These are phyloP conservation scores for Cladosporium oxysporum DNA, from an alignment of 2,329 filamentous ascomycete species.

Conservation along the genomic window DNA sequence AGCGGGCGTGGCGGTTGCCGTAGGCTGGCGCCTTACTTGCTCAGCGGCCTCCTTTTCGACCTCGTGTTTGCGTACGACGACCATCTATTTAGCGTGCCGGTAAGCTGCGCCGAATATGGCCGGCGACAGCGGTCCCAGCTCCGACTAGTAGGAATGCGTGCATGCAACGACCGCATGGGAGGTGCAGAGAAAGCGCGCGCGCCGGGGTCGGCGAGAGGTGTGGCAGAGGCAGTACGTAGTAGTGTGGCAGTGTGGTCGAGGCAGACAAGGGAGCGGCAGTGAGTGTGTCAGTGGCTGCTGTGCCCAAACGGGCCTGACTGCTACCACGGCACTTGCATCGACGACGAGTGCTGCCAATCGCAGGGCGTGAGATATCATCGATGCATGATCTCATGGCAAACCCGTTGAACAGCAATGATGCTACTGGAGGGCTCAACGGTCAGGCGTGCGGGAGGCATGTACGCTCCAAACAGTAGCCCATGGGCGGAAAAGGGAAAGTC, in stretches of 20 bases:
- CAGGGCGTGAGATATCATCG: not conserved
- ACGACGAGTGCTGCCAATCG: not conserved
- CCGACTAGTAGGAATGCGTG: conserved; percentile 10
- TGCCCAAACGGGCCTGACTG: not conserved
- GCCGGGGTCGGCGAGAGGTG: not conserved
- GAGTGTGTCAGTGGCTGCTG: not conserved
- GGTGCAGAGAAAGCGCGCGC: not conserved
- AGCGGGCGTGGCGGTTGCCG: not conserved
- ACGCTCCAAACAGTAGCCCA: conserved; percentile 5
- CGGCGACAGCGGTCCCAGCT: conserved; percentile 10
- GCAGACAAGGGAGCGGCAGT: not conserved
- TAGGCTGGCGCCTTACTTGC: not conserved
- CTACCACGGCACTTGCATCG: not conserved
- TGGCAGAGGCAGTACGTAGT: not conserved
- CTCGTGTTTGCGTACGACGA: conserved; percentile 13
- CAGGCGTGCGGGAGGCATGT: conserved; percentile 1
- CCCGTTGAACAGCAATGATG: not conserved
- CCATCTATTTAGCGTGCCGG: conserved; percentile 15
- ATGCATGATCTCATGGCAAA: not conserved
- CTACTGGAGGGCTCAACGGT: not conserved
- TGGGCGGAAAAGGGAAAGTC: not conserved
- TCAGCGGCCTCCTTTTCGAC: not conserved
- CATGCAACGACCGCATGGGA: conserved; percentile 3
- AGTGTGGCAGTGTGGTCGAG: not conserved
- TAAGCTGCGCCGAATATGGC: not conserved